Evolutionary conservation across 768 basidiomycete species (phyloP), one percentile per base, ranked within the genome.

Genomic region (Punctularia strigosozonata): DNA sequence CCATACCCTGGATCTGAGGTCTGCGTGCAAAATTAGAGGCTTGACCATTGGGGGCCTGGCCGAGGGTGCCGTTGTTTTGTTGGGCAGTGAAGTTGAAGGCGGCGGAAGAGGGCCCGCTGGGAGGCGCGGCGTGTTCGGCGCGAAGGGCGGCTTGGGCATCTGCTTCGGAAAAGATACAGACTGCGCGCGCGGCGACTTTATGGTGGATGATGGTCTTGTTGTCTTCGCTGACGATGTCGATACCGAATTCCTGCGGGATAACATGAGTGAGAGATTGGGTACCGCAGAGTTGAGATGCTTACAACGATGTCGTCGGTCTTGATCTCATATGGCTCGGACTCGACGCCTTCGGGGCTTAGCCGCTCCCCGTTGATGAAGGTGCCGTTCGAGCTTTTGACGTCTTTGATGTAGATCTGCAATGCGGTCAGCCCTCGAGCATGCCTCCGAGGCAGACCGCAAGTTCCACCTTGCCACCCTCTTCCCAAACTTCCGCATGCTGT

Each of bases 401-500:
- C 95, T 61, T 90, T 94, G 69, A 99, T 98, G 67, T 65, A 94
- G 60, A 98, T 91, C 90, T 97, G 41, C 31, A 26, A 33, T 41
- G 22, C 5, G 32, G 43, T 38, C 46, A 43, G 42, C 43, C 38
- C 43, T 25, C 31, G 14, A 39, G 40, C 30, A n/a, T n/a, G n/a
- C n/a, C 25, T 44, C 44, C 46, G 46, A 31, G 43, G 36, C 12
- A 10, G 33, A 10, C 33, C 33, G 19, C 19, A 19, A 8, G 33
- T 8, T 19, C 20, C 36, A 89, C 91, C 76, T 94, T 94, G 33
- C 75, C 77, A 31, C 60, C 66, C 44, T 94, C 88, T 63, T 88
- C 91, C 94, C 83, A 99, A n/a, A 99, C 86, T 62, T 98, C 94
- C 12, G 94, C 94, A 54, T 98, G 94, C 64, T 87, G 84, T 48